Evolutionary conservation across 345 rosid genomes (phyloP), one percentile per base, ranked within the genome.

Genomic region (Geranium rotundifolium): DNA sequence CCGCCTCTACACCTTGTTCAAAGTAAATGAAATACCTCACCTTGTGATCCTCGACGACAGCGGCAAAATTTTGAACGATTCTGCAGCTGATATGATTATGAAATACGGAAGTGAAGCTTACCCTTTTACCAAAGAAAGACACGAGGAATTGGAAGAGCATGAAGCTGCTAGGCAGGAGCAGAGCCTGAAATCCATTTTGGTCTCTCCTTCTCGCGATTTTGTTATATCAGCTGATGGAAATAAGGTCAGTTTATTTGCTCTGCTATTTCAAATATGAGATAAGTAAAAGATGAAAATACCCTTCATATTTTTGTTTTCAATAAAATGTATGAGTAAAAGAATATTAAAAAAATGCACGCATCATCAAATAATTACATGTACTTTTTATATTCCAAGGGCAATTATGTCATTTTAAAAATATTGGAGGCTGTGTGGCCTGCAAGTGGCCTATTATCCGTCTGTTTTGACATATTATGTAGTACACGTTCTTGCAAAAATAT

Each of bases 91-190:
- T 58, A 76, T 88, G 12, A 27, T 90, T 64, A 71, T 34, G 50
- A 85, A 87, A 69, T 79, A 85, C 59, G 97, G 89, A 63, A 81
- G 56, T 39, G 86, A 81, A 61, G 87, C 70, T 29, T 77, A 81
- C 61, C 97, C 97, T 64, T 90, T 85, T 71, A 81, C 85, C 0
- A 58, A 34, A 2, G 89, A 83, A 65, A 84, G 61, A 73, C 76
- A 85, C 78, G 75, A 74, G 29, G 85, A 81, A 65, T 60, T 90
- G 30, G 74, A 84, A 77, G 93, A 84, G 67, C 68, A 68, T 27
- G 97, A 85, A 70, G 85, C 80, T 54, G 95, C 86, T 23, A 74
- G 72, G 68, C 76, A 56, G 62, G 79, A 85, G 12, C 97, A 90
- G 77, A 74, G 84, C 5, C 63, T 90, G 65, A 76, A 23, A 65